These are phyloP conservation scores for Saitozyma podzolica DNA, from an alignment of 768 basidiomycete genomes.

Conservation along the genomic window DNA sequence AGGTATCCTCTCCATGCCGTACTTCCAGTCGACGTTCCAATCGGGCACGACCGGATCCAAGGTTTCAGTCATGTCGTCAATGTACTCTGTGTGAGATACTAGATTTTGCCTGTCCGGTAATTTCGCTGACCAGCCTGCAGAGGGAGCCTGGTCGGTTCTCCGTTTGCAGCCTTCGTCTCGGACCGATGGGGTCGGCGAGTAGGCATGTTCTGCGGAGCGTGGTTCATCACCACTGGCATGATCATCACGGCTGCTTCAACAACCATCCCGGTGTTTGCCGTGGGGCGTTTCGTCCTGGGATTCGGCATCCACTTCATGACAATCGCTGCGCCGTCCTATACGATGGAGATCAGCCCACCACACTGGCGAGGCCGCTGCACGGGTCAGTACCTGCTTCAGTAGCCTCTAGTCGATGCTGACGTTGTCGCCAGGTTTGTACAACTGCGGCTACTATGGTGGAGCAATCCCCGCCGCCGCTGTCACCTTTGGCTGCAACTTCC, in stretches of 20 bases:
- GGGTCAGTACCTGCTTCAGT: too few relatives aligned
- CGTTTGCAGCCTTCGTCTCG: slow-evolving; percentile 47
- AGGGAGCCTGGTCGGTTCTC: slow-evolving; percentile 37
- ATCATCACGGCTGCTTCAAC: slow-evolving; percentile 58
- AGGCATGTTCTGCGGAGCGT: slow-evolving; percentile 48
- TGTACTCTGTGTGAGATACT: too few relatives aligned
- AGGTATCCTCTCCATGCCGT: too few relatives aligned
- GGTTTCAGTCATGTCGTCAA: too few relatives aligned
- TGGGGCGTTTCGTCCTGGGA: slow-evolving; percentile 58
- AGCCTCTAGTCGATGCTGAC: too few relatives aligned
- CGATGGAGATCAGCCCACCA: slow-evolving; percentile 57
- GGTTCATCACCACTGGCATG: slow-evolving; percentile 53
- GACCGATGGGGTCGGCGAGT: slow-evolving; percentile 49
- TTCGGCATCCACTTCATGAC: slow-evolving; percentile 58
- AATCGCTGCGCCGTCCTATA: slow-evolving; percentile 54
- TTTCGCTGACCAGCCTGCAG: too few relatives aligned
- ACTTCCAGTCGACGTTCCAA: too few relatives aligned
- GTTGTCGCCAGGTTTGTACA: too few relatives aligned
- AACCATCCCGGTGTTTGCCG: slow-evolving; percentile 58
- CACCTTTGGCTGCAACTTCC: slow-evolving; percentile 49
- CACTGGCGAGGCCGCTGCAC: too few relatives aligned
- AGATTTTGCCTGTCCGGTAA: too few relatives aligned
- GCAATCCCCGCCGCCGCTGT: slow-evolving; percentile 14
- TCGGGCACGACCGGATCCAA: too few relatives aligned
- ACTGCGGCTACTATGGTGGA: too few relatives aligned